Evolutionary conservation across 106 monocot species (phyloP).

Genomic region (Apostasia shenzhenica): DNA sequence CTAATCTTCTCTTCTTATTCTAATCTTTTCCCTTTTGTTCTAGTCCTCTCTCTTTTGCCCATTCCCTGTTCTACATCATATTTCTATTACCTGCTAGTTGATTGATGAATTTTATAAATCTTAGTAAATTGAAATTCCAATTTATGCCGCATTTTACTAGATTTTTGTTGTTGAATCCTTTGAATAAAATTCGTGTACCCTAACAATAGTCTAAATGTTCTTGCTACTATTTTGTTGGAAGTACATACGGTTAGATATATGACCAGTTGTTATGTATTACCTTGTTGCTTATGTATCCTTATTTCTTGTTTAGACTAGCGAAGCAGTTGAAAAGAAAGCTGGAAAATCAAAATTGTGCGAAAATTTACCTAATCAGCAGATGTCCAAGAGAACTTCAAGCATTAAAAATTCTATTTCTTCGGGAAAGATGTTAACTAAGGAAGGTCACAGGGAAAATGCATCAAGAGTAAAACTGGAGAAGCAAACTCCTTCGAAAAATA

Average conservation of each 20-base stretch:
- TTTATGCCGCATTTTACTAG: no score
- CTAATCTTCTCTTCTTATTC: no score
- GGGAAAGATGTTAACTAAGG: slow-evolving; percentile 13
- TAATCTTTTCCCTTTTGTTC: no score
- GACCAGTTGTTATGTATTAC: background rate
- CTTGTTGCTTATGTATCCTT: background rate
- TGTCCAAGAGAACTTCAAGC: slow-evolving; percentile 13
- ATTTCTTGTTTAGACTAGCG: slow-evolving; percentile 19
- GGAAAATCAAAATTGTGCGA: slow-evolving; percentile 14
- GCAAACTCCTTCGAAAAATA: slow-evolving; percentile 9
- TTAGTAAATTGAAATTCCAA: no score
- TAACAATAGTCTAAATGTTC: no score
- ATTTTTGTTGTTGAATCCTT: no score
- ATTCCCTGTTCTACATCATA: no score
- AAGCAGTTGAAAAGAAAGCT: slow-evolving; percentile 28
- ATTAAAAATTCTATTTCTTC: slow-evolving; percentile 18
- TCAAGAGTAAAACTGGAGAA: slow-evolving; percentile 14
- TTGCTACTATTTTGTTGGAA: no score
- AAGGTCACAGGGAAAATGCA: slow-evolving; percentile 16
- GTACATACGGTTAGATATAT: background rate
- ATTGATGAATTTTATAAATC: no score
- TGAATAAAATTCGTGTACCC: no score
- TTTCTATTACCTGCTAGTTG: no score
- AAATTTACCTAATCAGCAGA: slow-evolving; percentile 9
- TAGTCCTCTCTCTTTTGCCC: no score